Evolutionary conservation across 805 yeast species (phyloP).

Genomic region (Brettanomyces anomalus): DNA sequence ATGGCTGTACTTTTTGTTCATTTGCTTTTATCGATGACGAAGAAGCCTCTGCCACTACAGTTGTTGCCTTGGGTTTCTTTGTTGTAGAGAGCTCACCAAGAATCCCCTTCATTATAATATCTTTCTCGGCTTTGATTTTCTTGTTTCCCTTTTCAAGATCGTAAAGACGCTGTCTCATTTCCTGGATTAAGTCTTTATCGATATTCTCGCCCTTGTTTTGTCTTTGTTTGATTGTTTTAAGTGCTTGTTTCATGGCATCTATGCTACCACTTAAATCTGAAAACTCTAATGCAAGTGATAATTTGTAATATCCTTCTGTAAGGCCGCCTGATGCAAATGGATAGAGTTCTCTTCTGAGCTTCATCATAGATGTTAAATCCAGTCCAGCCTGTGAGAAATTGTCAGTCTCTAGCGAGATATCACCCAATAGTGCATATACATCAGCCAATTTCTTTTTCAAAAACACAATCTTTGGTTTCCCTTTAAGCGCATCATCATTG

Average conservation of each 20-base stretch:
- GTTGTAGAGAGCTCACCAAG: constrained; percentile 35
- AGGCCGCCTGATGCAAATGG: constrained; percentile 45
- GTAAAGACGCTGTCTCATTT: constrained; percentile 44
- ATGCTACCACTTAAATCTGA: constrained; percentile 47
- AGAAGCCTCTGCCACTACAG: constrained; percentile 7
- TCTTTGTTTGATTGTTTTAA: constrained; percentile 37
- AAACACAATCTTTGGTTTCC: background rate
- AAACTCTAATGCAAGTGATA: constrained; percentile 73
- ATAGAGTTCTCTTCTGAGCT: constrained; percentile 44
- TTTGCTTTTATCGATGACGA: constrained; percentile 14
- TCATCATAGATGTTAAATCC: constrained; percentile 55
- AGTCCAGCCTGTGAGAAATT: constrained; percentile 70
- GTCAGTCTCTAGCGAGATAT: constrained; percentile 83
- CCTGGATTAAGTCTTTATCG: constrained; percentile 40
- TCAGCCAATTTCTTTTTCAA: constrained; percentile 50
- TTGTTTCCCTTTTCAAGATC: constrained; percentile 48
- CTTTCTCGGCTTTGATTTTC: constrained; percentile 40
- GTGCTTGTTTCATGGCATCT: constrained; percentile 29
- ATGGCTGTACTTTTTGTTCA: constrained; percentile 7
- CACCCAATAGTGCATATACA: constrained; percentile 75
- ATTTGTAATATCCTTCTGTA: constrained; percentile 74
- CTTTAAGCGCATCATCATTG: constrained; percentile 11
- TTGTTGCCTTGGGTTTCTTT: background rate
- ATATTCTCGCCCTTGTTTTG: constrained; percentile 28
- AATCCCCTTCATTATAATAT: constrained; percentile 46